Evolutionary conservation across 768 basidiomycete genomes (phyloP).

Genomic region (Tulasnella sp.): DNA sequence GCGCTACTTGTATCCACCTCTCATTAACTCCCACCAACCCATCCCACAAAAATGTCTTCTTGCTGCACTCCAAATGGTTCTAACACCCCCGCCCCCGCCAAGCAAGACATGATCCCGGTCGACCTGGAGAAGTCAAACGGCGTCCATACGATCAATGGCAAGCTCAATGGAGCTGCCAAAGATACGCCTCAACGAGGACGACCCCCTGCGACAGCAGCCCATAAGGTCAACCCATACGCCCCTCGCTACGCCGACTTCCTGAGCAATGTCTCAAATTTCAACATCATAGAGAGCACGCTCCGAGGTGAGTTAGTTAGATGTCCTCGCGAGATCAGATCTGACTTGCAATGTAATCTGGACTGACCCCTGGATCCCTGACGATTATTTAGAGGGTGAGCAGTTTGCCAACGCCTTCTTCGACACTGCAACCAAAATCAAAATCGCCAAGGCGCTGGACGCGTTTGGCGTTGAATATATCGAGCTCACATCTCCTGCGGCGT

Average conservation of each 20-base stretch:
- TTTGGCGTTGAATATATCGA: constrained; percentile 99
- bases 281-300: constrained; percentile 94
- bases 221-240: constrained; percentile 60
- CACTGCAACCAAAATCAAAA: constrained; percentile 98
- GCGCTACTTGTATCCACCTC: too few relatives aligned
- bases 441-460: constrained; percentile 94
- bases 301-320: constrained; percentile 50
- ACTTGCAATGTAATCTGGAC: background rate
- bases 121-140: constrained; percentile 18
- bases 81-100: background rate
- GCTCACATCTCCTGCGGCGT: constrained; percentile 94
- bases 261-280: constrained; percentile 86
- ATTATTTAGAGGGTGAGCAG: constrained; percentile 82
- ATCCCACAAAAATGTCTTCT: background rate
- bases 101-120: constrained; percentile 16
- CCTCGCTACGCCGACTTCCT: constrained; percentile 87
- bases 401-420: constrained; percentile 99
- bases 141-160: background rate
- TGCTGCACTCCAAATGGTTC: background rate
- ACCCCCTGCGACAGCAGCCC: background rate
- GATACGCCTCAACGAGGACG: constrained; percentile 18
- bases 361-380: background rate
- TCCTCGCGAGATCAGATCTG: too few relatives aligned
- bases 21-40: too few relatives aligned
- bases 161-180: constrained; percentile 19